phyloP scores from a whole-genome alignment of 2,329 filamentous ascomycete genomes.

The Hymenotorrendiella dingleyae region DNA sequence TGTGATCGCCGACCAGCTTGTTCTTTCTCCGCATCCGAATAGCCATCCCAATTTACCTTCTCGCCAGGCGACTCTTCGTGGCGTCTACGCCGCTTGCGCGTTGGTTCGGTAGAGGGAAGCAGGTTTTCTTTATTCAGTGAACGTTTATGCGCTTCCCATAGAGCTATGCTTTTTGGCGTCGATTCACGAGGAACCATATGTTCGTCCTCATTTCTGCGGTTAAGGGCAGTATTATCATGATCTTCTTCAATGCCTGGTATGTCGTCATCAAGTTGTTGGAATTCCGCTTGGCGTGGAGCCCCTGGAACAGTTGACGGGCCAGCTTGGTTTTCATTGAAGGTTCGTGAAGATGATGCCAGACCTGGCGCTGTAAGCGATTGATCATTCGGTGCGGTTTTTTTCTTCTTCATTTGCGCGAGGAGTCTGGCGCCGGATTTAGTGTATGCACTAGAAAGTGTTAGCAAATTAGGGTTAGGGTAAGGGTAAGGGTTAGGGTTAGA shows the following conservation, averaged over 20 bases:
- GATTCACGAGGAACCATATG: not conserved
- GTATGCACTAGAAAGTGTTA: not conserved
- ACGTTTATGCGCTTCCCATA: conserved; percentile 8
- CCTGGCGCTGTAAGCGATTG: too few relatives aligned
- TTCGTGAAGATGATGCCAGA: too few relatives aligned
- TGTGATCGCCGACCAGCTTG: too few relatives aligned
- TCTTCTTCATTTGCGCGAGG: not conserved
- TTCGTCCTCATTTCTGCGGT: too few relatives aligned
- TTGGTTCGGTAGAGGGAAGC: conserved; percentile 5
- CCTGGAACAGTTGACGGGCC: not conserved
- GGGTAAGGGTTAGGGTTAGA: too few relatives aligned
- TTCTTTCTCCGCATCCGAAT: too few relatives aligned
- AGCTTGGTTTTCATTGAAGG: too few relatives aligned
- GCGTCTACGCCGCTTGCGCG: too few relatives aligned
- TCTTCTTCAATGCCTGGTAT: conserved; percentile 7
- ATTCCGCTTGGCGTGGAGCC: not conserved
- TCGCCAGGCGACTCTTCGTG: too few relatives aligned
- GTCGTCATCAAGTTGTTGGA: not conserved
- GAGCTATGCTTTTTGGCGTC: not conserved
- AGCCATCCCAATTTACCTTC: too few relatives aligned
- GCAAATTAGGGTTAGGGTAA: too few relatives aligned
- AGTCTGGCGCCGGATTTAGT: not conserved
- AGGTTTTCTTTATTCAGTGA: conserved; percentile 30
- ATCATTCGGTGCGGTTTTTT: too few relatives aligned
- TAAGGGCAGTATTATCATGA: not conserved